Conservation (phyloP, 805 yeast genomes). For the Ogataea kodamae region DNA sequence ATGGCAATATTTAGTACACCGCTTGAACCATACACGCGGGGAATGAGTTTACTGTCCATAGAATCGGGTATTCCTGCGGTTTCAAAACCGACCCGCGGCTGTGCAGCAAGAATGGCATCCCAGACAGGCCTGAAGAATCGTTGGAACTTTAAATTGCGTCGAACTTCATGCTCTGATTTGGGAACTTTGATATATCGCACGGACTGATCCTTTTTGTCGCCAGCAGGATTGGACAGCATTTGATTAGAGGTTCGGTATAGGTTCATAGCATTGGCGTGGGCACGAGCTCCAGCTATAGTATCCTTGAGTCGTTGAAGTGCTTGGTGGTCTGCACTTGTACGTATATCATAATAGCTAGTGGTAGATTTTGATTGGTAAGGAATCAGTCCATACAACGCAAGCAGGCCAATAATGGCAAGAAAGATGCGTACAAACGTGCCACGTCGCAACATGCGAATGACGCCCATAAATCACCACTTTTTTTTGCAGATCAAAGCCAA, state of each 20-base stretch:
- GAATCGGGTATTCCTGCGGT: conserved; percentile 3
- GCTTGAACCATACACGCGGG: conserved; percentile 28
- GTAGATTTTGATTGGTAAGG: too few relatives aligned
- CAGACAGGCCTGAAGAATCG: conserved; percentile 23
- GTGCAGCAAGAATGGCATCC: conserved; percentile 17
- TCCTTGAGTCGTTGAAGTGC: conserved; percentile 8
- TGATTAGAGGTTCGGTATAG: too few relatives aligned
- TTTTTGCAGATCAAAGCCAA: too few relatives aligned
- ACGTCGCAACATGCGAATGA: too few relatives aligned
- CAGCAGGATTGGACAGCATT: not conserved
- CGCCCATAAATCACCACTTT: too few relatives aligned
- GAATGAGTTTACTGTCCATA: conserved; percentile 8
- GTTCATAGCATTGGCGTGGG: too few relatives aligned
- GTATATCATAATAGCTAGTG: conserved; percentile 23
- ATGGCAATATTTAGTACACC: conserved; percentile 30
- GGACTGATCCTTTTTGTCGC: conserved; percentile 4
- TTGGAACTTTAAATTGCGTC: conserved; percentile 20
- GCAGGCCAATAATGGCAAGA: not conserved
- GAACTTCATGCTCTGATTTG: conserved; percentile 17
- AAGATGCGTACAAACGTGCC: conserved; percentile 1
- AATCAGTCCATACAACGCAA: not conserved
- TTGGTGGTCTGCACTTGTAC: too few relatives aligned
- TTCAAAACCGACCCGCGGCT: conserved; percentile 28
- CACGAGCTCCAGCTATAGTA: conserved; percentile 2
- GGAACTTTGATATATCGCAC: conserved; percentile 9